Evolutionary conservation across 148 eudicot species (phyloP).

Genomic region (Rhododendron ovatum): DNA sequence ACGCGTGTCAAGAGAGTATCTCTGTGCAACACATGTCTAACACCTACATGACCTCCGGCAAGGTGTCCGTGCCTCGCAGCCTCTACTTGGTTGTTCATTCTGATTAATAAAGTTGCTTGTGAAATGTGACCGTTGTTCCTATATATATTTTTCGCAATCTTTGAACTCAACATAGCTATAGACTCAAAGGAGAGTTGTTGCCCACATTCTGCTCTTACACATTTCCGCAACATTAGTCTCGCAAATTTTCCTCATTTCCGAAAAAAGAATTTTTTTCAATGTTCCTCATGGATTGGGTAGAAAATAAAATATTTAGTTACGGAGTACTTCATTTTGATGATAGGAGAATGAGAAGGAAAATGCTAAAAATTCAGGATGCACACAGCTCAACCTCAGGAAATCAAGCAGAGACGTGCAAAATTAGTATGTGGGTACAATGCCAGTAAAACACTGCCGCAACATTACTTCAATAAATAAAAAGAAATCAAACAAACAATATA

Average conservation of each 20-base stretch:
- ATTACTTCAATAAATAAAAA: neutral
- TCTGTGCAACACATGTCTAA: neutral
- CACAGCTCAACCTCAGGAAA: neutral
- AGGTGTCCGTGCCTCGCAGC: neutral
- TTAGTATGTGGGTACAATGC: neutral
- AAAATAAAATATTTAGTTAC: neutral
- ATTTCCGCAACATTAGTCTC: neutral
- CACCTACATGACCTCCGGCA: neutral
- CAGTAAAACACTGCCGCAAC: neutral
- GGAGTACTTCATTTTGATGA: neutral
- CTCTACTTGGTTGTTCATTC: neutral
- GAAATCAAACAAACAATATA: neutral
- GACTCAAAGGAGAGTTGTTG: neutral
- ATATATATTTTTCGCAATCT: neutral
- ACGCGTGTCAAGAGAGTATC: neutral
- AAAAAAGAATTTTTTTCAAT: neutral
- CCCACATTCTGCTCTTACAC: neutral
- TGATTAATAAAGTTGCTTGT: neutral
- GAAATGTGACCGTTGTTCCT: neutral
- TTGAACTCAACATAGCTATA: neutral
- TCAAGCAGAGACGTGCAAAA: neutral
- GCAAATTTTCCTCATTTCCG: neutral
- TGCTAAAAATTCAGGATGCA: neutral
- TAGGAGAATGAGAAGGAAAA: neutral
- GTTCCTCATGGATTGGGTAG: neutral